Evolutionary conservation across 768 basidiomycete genomes (phyloP), one percentile per base, ranked within the genome.

Genomic region (Termitomyces sp.): DNA sequence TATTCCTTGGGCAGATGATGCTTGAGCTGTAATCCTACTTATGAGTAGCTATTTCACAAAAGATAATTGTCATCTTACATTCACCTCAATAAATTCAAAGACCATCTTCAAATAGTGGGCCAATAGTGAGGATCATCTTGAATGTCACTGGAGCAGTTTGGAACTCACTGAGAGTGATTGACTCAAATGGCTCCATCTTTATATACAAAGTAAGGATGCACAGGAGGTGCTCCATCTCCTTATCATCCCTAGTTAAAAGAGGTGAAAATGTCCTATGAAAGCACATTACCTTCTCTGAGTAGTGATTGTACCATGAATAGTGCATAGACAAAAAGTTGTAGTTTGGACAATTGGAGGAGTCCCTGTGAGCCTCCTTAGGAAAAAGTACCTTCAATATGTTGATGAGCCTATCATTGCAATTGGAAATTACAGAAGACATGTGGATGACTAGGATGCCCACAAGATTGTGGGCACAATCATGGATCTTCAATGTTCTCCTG

Each of bases 1-100:
- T 57, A 65, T 2, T 64, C 64, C 1, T 64, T 59, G 2, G 68
- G 69, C 2, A 68, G 47, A 11, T 63, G 21, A n/a, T 63, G 32
- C 31, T 64, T 38, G 0, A 71, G 53, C 67, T 69, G 29, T 40
- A 53, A 46, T 21, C 3, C 14, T 23, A 27, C 29, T 48, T n/a
- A 56, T 29, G 7, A 40, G 21, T 14, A n/a, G 19, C 9, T 35
- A 21, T 34, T 17, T 12, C 2, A 23, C 14, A 12, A 51, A 40
- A 17, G 37, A 12, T 3, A 14, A 21, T 32, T 14, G 32, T 34
- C 1, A 12, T 11, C 42, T 11, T 34, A 54, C 53, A 21, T 54
- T 54, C 10, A 29, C 21, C 9, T 54, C 23, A 12, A 54, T 27
- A 23, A 53, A 53, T 17, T 29, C 19, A 9, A 53, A 21, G 3